Conservation (phyloP, 768 basidiomycete species). For the Boletus reticulatus region DNA sequence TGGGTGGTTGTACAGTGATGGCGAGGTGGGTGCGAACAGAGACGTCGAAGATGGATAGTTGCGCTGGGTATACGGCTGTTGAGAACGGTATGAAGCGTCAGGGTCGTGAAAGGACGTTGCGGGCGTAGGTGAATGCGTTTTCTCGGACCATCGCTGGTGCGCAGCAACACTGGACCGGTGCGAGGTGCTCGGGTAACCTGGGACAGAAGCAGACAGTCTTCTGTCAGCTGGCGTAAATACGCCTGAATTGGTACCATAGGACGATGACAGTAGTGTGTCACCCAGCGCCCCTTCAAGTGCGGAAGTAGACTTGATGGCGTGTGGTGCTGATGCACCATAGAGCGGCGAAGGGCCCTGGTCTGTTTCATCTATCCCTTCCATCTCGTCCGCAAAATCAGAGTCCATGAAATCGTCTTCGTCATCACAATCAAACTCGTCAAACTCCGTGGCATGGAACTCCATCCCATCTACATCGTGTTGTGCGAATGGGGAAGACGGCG, state of each 20-base stretch:
- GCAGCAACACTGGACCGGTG: constrained; percentile 9
- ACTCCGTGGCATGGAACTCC: constrained; percentile 21
- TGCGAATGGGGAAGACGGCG: constrained; percentile 30
- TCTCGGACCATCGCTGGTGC: constrained; percentile 19
- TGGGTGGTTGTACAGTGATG: constrained; percentile 19
- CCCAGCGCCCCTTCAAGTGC: constrained; percentile 33
- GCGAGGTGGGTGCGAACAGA: constrained; percentile 16
- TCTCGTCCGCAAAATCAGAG: constrained; percentile 33
- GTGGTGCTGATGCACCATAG: constrained; percentile 21
- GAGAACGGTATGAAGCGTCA: constrained; percentile 18
- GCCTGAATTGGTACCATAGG: constrained; percentile 7
- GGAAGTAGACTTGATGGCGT: constrained; percentile 31
- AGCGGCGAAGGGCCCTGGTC: constrained; percentile 10
- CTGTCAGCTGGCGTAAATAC: constrained; percentile 23
- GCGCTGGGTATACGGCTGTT: constrained; percentile 25
- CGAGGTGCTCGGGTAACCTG: constrained; percentile 29
- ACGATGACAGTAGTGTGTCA: constrained; percentile 14
- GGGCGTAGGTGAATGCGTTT: constrained; percentile 10
- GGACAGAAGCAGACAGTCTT: constrained; percentile 32
- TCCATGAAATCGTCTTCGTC: constrained; percentile 32
- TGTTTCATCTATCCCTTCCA: constrained; percentile 28
- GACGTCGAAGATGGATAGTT: constrained; percentile 17
- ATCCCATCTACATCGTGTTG: constrained; percentile 12
- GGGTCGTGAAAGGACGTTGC: constrained; percentile 1
- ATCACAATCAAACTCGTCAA: constrained; percentile 33